These are phyloP conservation scores for Cenchrus purpureus DNA, from an alignment of 176 grass and related monocot species.

Conservation along the genomic window DNA sequence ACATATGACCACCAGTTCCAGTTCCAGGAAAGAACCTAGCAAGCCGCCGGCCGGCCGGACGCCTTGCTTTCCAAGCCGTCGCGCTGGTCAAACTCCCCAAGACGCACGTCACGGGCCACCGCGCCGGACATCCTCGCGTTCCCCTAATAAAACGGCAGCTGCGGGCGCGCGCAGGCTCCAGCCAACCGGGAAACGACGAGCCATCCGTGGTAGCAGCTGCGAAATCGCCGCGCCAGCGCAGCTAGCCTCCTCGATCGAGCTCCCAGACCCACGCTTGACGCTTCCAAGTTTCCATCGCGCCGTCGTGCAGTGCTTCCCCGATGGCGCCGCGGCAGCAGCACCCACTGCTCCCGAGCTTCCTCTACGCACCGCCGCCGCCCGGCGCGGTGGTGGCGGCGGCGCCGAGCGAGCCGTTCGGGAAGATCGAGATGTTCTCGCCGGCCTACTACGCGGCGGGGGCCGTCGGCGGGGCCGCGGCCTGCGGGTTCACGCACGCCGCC, in stretches of 20 bases:
- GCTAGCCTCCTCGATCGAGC: background rate
- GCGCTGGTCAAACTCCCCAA: constrained; percentile 29
- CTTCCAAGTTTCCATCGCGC: background rate
- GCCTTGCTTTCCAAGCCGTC: constrained; percentile 37
- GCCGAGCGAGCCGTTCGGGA: constrained; percentile 74
- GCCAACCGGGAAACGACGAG: background rate
- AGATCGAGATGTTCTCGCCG: constrained; percentile 89
- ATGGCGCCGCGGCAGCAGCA: constrained; percentile 51
- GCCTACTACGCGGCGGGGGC: constrained; percentile 78
- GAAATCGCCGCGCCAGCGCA: background rate
- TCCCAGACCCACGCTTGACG: too few relatives aligned
- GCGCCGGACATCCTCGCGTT: too few relatives aligned
- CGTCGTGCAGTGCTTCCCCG: too few relatives aligned
- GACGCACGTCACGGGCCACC: background rate
- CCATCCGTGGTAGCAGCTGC: too few relatives aligned
- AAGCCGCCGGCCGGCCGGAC: background rate
- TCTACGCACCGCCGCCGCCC: constrained; percentile 50
- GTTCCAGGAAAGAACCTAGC: constrained; percentile 24
- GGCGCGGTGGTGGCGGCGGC: constrained; percentile 41
- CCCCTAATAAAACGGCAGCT: constrained; percentile 22
- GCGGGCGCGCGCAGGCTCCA: constrained; percentile 25
- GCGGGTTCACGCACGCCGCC: constrained; percentile 82
- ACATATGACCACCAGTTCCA: background rate
- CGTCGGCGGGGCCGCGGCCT: constrained; percentile 69
- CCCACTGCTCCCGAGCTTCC: constrained; percentile 70